Evolutionary conservation across 2,329 filamentous ascomycete species (phyloP).

Genomic region (Fonsecaea nubica): DNA sequence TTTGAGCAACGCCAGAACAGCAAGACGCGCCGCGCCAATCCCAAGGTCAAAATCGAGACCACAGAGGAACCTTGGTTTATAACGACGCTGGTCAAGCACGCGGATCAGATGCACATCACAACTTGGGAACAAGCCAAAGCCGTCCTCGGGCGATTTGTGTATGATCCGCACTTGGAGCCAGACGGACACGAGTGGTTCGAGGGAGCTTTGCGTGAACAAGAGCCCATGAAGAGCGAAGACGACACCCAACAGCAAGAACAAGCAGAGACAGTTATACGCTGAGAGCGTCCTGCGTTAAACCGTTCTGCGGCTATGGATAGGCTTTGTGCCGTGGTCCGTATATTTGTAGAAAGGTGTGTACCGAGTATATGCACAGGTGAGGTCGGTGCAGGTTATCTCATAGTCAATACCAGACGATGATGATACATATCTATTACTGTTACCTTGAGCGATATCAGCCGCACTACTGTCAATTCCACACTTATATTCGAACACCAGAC

Average conservation of each 20-base stretch:
- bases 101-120: neutral
- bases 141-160: conserved; percentile 4
- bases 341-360: neutral
- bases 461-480: neutral
- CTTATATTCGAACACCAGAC: neutral
- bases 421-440: no score
- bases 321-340: neutral
- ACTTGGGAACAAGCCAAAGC: conserved; percentile 8
- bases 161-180: conserved; percentile 15
- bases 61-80: conserved; percentile 14
- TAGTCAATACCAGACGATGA: no score
- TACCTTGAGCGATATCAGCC: no score
- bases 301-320: no score
- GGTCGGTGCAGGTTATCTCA: neutral
- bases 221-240: neutral
- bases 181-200: conserved; percentile 20
- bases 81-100: conserved; percentile 8
- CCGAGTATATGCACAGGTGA: neutral
- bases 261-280: neutral
- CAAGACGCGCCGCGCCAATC: neutral
- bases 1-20: conserved; percentile 15
- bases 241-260: neutral
- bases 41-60: neutral
- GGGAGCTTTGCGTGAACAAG: neutral
- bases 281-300: neutral